Evolutionary conservation across 106 monocot genomes (phyloP).

Genomic region (Apostasia ramifera): DNA sequence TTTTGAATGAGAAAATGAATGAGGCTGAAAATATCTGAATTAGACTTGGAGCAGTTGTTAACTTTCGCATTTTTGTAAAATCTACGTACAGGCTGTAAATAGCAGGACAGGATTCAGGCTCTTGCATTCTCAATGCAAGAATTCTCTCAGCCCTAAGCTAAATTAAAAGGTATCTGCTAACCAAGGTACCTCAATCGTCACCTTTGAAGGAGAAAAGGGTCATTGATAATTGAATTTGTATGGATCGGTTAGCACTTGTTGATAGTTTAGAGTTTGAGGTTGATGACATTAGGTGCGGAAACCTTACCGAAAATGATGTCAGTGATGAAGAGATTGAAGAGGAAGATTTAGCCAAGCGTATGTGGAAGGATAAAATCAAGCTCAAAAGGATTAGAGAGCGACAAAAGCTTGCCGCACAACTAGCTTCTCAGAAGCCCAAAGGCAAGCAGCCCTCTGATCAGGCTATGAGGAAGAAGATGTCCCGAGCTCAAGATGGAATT

Average conservation of each 20-base stretch:
- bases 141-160: too few relatives aligned
- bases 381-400: constrained; percentile 77
- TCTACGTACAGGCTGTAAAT: too few relatives aligned
- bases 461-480: constrained; percentile 87
- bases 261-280: constrained; percentile 68
- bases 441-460: constrained; percentile 71
- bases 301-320: constrained; percentile 89
- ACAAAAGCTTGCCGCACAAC: constrained; percentile 40
- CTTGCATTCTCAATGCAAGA: too few relatives aligned
- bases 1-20: too few relatives aligned
- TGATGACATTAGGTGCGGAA: constrained; percentile 53
- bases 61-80: too few relatives aligned
- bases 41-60: too few relatives aligned
- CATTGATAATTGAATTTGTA: neutral
- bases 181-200: too few relatives aligned
- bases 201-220: too few relatives aligned
- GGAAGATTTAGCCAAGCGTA: constrained; percentile 54
- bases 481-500: constrained; percentile 97
- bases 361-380: constrained; percentile 93
- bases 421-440: constrained; percentile 41
- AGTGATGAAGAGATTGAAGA: constrained; percentile 96
- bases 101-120: too few relatives aligned
- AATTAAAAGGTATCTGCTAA: too few relatives aligned
- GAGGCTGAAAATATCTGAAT: too few relatives aligned
- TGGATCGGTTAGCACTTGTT: constrained; percentile 42